Conservation (phyloP, 192 early-diverging fungal genomes). For the Coemansia reversa region DNA sequence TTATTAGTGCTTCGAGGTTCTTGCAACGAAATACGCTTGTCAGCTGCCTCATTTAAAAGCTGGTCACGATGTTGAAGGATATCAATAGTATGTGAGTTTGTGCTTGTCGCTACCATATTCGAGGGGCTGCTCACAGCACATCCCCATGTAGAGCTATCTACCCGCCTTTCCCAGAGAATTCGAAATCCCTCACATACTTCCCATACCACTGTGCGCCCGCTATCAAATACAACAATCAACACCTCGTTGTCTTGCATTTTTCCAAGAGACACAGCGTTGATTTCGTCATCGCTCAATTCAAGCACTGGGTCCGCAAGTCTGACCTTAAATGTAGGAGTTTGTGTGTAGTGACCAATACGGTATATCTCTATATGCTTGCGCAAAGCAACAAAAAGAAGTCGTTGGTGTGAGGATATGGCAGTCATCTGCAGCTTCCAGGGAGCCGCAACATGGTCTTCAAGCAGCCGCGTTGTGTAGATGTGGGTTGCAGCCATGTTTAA, state of each 20-base stretch:
- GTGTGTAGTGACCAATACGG: conserved; percentile 26
- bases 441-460: conserved; percentile 7
- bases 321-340: conserved; percentile 8
- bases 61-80: conserved; percentile 3
- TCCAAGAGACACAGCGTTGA: conserved; percentile 40
- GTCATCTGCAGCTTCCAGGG: conserved; percentile 42
- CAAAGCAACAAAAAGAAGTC: conserved; percentile 24
- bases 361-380: conserved; percentile 17
- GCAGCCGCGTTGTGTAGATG: conserved; percentile 24
- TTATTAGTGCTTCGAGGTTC: background rate
- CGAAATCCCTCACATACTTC: conserved; percentile 5
- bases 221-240: conserved; percentile 39
- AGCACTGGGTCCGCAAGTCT: conserved; percentile 16
- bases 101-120: conserved; percentile 29
- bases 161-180: conserved; percentile 28
- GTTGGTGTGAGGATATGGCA: conserved; percentile 25
- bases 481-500: conserved; percentile 18
- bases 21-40: background rate
- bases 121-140: conserved; percentile 22
- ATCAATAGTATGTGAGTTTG: conserved; percentile 39
- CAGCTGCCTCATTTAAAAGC: background rate
- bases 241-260: conserved; percentile 7
- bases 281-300: conserved; percentile 18
- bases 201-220: conserved; percentile 36
- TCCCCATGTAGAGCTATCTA: conserved; percentile 41